These are phyloP conservation scores for Exophiala lecanii-corni DNA, from an alignment of 2,329 filamentous ascomycete species.

Conservation along the genomic window DNA sequence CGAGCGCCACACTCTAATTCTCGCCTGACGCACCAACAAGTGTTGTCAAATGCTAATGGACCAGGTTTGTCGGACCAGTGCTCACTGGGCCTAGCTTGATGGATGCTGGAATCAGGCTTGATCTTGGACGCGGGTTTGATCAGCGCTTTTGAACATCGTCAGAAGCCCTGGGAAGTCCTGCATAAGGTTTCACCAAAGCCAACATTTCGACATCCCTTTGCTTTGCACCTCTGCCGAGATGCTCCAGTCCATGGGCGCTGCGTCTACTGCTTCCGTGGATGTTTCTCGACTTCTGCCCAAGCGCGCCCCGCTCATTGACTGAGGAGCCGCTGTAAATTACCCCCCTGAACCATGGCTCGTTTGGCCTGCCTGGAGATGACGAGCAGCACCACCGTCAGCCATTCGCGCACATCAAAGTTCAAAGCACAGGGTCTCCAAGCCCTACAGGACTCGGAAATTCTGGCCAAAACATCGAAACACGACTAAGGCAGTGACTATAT, in stretches of 20 bases:
- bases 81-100: not conserved
- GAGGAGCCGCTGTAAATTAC: not conserved
- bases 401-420: conserved; percentile 12
- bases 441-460: not conserved
- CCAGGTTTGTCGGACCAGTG: conserved; percentile 23
- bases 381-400: conserved; percentile 12
- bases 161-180: not conserved
- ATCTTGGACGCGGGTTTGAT: not conserved
- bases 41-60: conserved; percentile 16
- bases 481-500: not conserved
- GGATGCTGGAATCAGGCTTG: not conserved
- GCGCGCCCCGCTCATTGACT: conserved; percentile 5
- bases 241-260: too few relatives aligned
- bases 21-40: conserved; percentile 22
- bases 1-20: conserved; percentile 24
- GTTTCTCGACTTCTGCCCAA: conserved; percentile 12
- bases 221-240: not conserved
- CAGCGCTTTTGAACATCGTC: not conserved
- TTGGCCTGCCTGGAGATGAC: too few relatives aligned
- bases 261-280: too few relatives aligned
- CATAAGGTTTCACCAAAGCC: not conserved
- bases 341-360: conserved; percentile 18
- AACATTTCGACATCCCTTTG: not conserved
- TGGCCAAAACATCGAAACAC: not conserved
- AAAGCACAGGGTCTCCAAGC: not conserved